Evolutionary conservation across 768 basidiomycete species (phyloP).

Genomic region (Suillus subalutaceus): DNA sequence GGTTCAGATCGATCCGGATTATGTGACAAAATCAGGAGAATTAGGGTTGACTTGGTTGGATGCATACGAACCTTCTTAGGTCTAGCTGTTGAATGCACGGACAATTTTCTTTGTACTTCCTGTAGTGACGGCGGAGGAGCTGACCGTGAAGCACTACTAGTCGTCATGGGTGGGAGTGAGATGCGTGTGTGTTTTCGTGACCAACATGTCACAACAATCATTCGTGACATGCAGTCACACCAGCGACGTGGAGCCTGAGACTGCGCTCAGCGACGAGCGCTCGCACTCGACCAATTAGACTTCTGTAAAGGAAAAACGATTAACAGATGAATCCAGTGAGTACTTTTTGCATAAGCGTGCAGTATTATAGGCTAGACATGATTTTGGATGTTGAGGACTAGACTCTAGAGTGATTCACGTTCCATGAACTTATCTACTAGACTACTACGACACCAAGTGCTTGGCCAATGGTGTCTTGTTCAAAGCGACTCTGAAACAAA

Average conservation of each 20-base stretch:
- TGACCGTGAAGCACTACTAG: constrained; percentile 23
- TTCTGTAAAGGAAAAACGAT: neutral
- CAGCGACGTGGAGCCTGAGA: neutral
- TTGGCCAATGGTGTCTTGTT: constrained; percentile 1
- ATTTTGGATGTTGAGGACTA: neutral
- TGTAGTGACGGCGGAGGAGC: constrained; percentile 77
- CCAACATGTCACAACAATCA: constrained; percentile 12
- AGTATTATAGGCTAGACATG: neutral
- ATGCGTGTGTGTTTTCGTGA: constrained; percentile 18
- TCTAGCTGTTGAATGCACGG: constrained; percentile 65
- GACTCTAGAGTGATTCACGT: neutral
- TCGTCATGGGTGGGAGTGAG: constrained; percentile 21
- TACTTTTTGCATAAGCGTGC: neutral
- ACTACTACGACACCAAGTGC: neutral
- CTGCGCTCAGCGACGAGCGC: neutral
- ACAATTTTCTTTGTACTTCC: constrained; percentile 86
- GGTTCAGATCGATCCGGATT: constrained; percentile 20
- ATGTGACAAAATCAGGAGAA: constrained; percentile 7
- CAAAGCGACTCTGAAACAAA: neutral
- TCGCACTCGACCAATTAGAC: neutral
- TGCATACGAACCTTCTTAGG: constrained; percentile 46
- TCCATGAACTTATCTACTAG: neutral
- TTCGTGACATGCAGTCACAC: constrained; percentile 10
- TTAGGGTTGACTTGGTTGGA: constrained; percentile 2
- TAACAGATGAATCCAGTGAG: neutral